A percentile compares a stretch with the other conserved stretches of the same genome.
These are phyloP conservation scores for Fusarium abutilonis DNA, from an alignment of 2,329 filamentous ascomycete genomes.

Conservation along the genomic window DNA sequence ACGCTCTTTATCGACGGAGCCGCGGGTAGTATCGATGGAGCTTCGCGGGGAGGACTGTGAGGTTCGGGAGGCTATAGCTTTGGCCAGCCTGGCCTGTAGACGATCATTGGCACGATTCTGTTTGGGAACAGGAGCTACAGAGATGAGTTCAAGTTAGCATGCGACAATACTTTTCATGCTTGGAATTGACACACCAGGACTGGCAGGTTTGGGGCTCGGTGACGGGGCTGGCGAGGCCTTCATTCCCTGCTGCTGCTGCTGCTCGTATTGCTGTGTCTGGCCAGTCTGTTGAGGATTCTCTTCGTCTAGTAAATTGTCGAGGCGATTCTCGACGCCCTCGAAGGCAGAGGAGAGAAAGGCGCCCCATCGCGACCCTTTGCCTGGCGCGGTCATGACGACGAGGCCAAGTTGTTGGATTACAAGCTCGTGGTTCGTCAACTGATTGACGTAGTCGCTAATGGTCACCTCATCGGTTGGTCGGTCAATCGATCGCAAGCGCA, in stretches of 20 bases:
- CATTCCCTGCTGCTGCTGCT: slow-evolving; percentile 40
- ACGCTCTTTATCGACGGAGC: slow-evolving; percentile 44
- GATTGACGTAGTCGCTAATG: slow-evolving; percentile 32
- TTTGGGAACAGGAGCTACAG: slow-evolving; percentile 64
- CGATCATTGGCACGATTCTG: slow-evolving; percentile 79
- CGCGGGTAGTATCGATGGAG: slow-evolving; percentile 51
- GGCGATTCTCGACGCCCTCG: slow-evolving; percentile 89
- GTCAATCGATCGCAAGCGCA: neutral
- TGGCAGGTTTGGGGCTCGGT: slow-evolving; percentile 43
- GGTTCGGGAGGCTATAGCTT: slow-evolving; percentile 81
- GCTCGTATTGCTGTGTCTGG: slow-evolving; percentile 28
- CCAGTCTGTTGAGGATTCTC: slow-evolving; percentile 54
- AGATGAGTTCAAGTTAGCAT: slow-evolving; percentile 1
- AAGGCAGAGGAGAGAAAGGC: slow-evolving; percentile 89
- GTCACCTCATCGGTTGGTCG: slow-evolving; percentile 36
- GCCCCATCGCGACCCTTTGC: slow-evolving; percentile 73
- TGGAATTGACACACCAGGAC: slow-evolving; percentile 7
- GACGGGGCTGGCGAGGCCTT: slow-evolving; percentile 43
- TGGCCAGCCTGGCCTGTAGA: slow-evolving; percentile 87
- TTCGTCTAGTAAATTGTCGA: slow-evolving; percentile 91
- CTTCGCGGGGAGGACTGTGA: slow-evolving; percentile 49
- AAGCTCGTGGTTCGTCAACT: slow-evolving; percentile 34
- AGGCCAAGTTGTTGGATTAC: slow-evolving; percentile 7
- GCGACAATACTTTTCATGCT: neutral
- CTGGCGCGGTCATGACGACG: slow-evolving; percentile 58